Percentiles rank a stretch among this genome's conserved stretches.
Evolutionary conservation across 192 early-diverging fungal species (phyloP).

Genomic region (Backusella sp.): DNA sequence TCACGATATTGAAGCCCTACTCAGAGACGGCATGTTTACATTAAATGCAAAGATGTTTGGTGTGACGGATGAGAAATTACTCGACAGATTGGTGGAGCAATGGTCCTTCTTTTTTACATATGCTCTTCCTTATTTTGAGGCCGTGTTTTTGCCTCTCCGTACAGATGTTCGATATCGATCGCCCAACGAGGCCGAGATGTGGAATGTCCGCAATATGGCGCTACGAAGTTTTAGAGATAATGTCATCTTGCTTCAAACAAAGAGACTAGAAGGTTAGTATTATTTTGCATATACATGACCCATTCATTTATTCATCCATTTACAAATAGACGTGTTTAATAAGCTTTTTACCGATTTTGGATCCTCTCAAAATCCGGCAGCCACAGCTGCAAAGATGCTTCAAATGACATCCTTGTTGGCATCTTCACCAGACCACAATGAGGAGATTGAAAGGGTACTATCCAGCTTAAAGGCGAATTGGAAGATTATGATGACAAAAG

Average conservation of each 20-base stretch:
- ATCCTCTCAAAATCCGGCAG: slow-evolving; percentile 58
- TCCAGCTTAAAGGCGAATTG: slow-evolving; percentile 53
- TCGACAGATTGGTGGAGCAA: slow-evolving; percentile 65
- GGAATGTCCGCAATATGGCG: slow-evolving; percentile 62
- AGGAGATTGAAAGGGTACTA: slow-evolving; percentile 50
- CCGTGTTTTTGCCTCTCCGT: slow-evolving; percentile 77
- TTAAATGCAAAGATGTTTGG: slow-evolving; percentile 64
- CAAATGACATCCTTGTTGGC: slow-evolving; percentile 72
- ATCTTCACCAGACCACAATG: slow-evolving; percentile 48
- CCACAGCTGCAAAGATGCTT: slow-evolving; percentile 65
- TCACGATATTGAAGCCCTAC: slow-evolving; percentile 56
- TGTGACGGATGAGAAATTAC: slow-evolving; percentile 64
- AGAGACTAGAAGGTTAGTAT: slow-evolving; percentile 63
- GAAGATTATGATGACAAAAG: slow-evolving; percentile 54
- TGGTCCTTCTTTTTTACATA: slow-evolving; percentile 84
- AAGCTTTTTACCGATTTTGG: slow-evolving; percentile 65
- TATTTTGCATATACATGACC: neutral
- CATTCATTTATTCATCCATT: neutral
- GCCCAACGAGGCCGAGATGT: slow-evolving; percentile 40
- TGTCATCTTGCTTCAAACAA: slow-evolving; percentile 61
- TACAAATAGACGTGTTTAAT: slow-evolving; percentile 54
- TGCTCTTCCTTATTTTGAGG: slow-evolving; percentile 84
- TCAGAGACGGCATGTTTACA: slow-evolving; percentile 63
- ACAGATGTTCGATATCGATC: slow-evolving; percentile 39
- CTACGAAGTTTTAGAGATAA: slow-evolving; percentile 64